Base-by-base conservation (phyloP, 2,329 filamentous ascomycete species). In the Anthostomella pinea region DNA sequence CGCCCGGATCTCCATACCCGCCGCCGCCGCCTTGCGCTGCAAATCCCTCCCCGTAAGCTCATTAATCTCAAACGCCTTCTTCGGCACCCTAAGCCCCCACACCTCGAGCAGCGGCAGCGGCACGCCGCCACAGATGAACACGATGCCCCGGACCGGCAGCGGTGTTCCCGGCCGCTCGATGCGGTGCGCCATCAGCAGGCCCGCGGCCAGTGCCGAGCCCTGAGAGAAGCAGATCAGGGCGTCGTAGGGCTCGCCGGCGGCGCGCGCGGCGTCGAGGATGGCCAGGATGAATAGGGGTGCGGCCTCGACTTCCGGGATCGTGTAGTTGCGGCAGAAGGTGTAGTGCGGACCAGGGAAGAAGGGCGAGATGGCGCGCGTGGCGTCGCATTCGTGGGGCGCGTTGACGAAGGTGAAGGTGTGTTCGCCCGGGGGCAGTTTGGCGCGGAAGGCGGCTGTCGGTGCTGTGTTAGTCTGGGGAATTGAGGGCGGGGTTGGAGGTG, bases 151-250 rank as follows among this genome's bases (percentile, higher is more conserved):
- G 33, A 41, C 35, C 3, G 38, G 38, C n/a, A 36, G 38, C 16
- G 33, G 38, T 17, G 30, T 30, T n/a, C 20, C n/a, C 7, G 38
- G 34, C 20, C 33, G 33, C 17, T 36, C 35, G 20, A 38, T 20
- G 10, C 29, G n/a, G 10, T 33, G 34, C 4, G 34, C 39, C 16
- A 41, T 30, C 14, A 41, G n/a, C 14, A 41, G 34, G 7, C 29
- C 39, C 10, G 35, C 39, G 14, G 36, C 39, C n/a, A 41, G 11
- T 16, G 39, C 35, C 14, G 27, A 38, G 8, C 34, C 36, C 43
- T 65, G 62, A 5, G 59, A 63, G 46, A 66, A 66, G 47, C 62
- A 55, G 47, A 60, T 55, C 38, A 63, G 45, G 8, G 53, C 51
- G 36, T 66, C 62, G 43, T 57, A 64, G 13, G 62, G 62, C 1